These are phyloP conservation scores for Malus fusca DNA, from an alignment of 306 rosid genomes.

Conservation along the genomic window DNA sequence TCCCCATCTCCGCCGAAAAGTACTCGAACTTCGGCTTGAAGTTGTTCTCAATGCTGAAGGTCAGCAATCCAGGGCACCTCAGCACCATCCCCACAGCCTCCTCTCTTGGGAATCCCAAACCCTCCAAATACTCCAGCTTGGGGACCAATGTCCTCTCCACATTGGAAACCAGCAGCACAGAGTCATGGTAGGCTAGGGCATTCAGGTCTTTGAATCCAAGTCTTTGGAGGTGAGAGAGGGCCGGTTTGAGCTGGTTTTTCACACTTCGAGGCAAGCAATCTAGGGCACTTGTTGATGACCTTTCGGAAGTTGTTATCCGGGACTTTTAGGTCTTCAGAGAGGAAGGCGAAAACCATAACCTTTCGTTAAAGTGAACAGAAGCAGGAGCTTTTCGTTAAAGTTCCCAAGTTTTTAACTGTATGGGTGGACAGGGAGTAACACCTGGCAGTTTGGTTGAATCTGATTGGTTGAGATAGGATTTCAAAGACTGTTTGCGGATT, in stretches of 20 bases:
- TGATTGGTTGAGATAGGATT: too few relatives aligned
- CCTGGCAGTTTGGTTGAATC: too few relatives aligned
- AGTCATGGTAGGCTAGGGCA: conserved; percentile 59
- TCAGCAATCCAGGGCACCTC: conserved; percentile 70
- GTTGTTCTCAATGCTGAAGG: conserved; percentile 81
- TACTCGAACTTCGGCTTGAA: conserved; percentile 71
- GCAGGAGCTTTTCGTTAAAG: too few relatives aligned
- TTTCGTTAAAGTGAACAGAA: too few relatives aligned
- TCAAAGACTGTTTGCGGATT: too few relatives aligned
- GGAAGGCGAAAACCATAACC: conserved; percentile 64
- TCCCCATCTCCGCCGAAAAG: conserved; percentile 49
- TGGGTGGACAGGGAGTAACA: neutral
- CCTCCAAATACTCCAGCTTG: conserved; percentile 49
- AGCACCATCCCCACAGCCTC: conserved; percentile 56
- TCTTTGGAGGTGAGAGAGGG: conserved; percentile 57
- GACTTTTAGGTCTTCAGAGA: conserved; percentile 48
- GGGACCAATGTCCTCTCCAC: conserved; percentile 74
- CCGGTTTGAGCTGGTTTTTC: conserved; percentile 70
- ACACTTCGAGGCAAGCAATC: conserved; percentile 74
- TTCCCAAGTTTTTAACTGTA: neutral
- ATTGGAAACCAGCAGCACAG: conserved; percentile 68
- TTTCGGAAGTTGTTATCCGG: conserved; percentile 55
- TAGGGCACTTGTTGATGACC: conserved; percentile 70
- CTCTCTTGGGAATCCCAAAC: conserved; percentile 46
- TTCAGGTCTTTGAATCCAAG: conserved; percentile 62